Percentiles rank a stretch among this genome's conserved stretches.
phyloP scores from a whole-genome alignment of 768 basidiomycete genomes.

The Nidularia pulvinata region DNA sequence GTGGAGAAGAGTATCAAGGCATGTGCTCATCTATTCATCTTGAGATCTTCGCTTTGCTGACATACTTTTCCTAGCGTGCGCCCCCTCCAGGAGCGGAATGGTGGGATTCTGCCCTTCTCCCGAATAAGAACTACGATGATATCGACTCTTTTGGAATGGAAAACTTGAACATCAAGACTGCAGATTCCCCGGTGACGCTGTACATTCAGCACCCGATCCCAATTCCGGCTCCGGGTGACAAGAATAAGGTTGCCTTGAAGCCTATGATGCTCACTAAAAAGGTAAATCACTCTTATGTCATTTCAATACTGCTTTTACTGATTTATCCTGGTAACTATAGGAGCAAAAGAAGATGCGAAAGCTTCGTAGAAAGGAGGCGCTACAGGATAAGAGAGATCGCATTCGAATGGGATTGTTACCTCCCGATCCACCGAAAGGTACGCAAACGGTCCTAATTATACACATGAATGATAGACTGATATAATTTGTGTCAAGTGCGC shows the following conservation, averaged over 20 bases:
- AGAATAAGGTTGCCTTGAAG: constrained; percentile 75
- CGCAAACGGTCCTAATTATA: constrained; percentile 4
- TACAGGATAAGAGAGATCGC: constrained; percentile 94
- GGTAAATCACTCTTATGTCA: constrained; percentile 30
- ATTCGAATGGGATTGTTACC: constrained; percentile 96
- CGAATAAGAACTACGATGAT: constrained; percentile 80
- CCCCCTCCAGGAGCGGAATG: constrained; percentile 92
- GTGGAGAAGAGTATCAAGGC: constrained; percentile 91
- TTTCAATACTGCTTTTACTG: neutral
- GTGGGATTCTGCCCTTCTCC: constrained; percentile 94
- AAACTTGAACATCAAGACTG: constrained; percentile 61
- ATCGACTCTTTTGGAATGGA: constrained; percentile 51
- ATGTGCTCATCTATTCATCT: constrained; percentile 10
- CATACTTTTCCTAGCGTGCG: constrained; percentile 49
- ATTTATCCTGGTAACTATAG: constrained; percentile 26
- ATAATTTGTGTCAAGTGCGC: constrained; percentile 49
- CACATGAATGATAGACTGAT: too few species aligned
- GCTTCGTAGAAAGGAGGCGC: constrained; percentile 80
- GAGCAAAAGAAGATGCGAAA: constrained; percentile 98
- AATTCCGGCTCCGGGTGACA: constrained; percentile 89
- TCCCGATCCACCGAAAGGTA: constrained; percentile 94
- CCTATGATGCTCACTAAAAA: constrained; percentile 94
- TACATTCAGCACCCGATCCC: constrained; percentile 98
- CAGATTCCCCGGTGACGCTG: constrained; percentile 78
- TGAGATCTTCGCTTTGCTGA: neutral